Evolutionary conservation across 2,329 filamentous ascomycete genomes (phyloP).

Genomic region (Epichloe amarillans): DNA sequence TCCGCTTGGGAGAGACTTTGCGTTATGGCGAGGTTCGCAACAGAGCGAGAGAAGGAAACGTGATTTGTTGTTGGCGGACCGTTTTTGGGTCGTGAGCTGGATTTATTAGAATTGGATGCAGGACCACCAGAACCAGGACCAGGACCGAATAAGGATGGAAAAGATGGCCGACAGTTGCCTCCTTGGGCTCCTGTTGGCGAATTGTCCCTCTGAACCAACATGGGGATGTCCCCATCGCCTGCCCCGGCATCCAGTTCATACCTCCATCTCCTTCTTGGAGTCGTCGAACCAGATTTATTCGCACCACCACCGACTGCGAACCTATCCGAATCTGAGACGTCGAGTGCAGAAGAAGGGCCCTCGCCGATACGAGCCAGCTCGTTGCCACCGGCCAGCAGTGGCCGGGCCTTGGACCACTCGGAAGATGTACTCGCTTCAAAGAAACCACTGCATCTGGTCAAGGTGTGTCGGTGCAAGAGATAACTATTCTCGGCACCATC

Average conservation of each 20-base stretch:
- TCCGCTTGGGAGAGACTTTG: slow-evolving; percentile 41
- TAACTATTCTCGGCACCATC: slow-evolving; percentile 59
- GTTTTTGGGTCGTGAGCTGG: slow-evolving; percentile 15
- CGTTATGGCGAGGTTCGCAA: slow-evolving; percentile 58
- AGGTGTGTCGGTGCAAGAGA: slow-evolving; percentile 72
- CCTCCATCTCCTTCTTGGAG: slow-evolving; percentile 52
- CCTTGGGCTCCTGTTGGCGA: slow-evolving; percentile 5
- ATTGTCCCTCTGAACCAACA: slow-evolving; percentile 69
- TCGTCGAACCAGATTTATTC: neutral
- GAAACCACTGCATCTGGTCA: slow-evolving; percentile 84
- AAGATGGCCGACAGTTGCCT: slow-evolving; percentile 6
- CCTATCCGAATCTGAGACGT: slow-evolving; percentile 9
- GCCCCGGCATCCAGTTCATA: slow-evolving; percentile 75
- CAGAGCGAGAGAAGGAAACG: slow-evolving; percentile 66
- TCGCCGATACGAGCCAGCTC: slow-evolving; percentile 43
- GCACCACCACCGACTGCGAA: slow-evolving; percentile 1
- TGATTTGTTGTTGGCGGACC: slow-evolving; percentile 28
- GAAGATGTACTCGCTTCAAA: slow-evolving; percentile 77
- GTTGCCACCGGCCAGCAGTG: slow-evolving; percentile 18
- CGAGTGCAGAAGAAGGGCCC: slow-evolving; percentile 16
- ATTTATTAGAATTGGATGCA: slow-evolving; percentile 39
- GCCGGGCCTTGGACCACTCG: slow-evolving; percentile 45
- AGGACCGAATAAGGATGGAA: slow-evolving; percentile 21
- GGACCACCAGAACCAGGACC: slow-evolving; percentile 20
- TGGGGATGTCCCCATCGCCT: slow-evolving; percentile 64